Evolutionary conservation across 1,139 yeast genomes (phyloP).

Genomic region (Pneumocystis murina): DNA sequence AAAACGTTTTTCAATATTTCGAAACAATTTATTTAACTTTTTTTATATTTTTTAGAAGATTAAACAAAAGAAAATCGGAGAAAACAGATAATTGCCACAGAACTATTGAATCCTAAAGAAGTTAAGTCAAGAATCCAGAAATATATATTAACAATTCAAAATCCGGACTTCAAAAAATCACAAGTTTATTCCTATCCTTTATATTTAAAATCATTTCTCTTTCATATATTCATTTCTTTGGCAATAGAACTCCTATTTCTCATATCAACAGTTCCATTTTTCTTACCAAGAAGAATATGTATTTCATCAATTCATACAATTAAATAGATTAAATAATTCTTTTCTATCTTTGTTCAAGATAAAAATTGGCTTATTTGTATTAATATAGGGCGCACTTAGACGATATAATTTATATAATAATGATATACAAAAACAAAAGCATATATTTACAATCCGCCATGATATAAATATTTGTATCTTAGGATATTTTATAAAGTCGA

Average conservation of each 20-base stretch:
- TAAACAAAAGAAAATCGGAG: background rate
- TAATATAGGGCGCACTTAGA: background rate
- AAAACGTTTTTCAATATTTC: background rate
- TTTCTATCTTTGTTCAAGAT: background rate
- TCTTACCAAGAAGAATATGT: background rate
- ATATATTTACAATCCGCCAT: background rate
- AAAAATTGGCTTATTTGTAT: background rate
- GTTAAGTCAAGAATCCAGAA: background rate
- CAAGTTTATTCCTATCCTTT: background rate
- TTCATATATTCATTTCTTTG: background rate
- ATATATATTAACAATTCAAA: background rate
- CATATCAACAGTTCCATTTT: background rate
- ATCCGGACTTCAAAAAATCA: too few species aligned
- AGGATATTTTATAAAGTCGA: background rate
- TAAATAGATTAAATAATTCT: background rate
- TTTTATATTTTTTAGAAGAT: background rate
- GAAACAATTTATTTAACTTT: background rate
- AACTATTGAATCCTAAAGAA: too few species aligned
- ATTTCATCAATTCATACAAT: background rate
- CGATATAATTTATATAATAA: background rate
- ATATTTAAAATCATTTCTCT: background rate
- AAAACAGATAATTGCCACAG: background rate
- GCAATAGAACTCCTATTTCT: background rate
- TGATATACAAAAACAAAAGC: background rate
- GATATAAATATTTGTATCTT: background rate